A percentile compares a stretch with the other conserved stretches of the same genome.
These are phyloP conservation scores for Sarcodon aspratus DNA, from an alignment of 768 basidiomycete species.

Conservation along the genomic window DNA sequence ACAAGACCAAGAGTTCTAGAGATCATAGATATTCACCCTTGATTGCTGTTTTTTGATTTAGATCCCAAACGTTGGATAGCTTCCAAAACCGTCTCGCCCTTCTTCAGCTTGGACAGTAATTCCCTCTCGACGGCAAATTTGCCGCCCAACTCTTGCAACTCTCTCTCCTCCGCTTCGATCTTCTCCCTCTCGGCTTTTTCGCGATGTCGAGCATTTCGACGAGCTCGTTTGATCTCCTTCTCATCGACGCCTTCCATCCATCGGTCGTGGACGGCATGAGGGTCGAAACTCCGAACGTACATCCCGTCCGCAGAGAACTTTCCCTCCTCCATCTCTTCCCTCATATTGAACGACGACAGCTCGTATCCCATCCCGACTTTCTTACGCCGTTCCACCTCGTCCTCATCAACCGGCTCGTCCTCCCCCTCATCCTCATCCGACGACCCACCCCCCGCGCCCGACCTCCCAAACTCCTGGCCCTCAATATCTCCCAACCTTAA, in stretches of 20 bases:
- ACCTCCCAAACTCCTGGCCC: slow-evolving; percentile 73
- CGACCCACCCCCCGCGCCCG: slow-evolving; percentile 21
- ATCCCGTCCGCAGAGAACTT: slow-evolving; percentile 92
- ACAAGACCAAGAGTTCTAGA: neutral
- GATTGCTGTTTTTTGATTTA: slow-evolving; percentile 39
- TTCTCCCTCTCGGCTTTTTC: slow-evolving; percentile 64
- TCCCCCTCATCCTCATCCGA: slow-evolving; percentile 32
- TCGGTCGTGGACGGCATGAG: slow-evolving; percentile 82
- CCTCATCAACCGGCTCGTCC: slow-evolving; percentile 53
- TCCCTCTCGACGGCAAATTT: slow-evolving; percentile 52
- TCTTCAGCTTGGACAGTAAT: slow-evolving; percentile 66
- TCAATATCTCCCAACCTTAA: slow-evolving; percentile 91
- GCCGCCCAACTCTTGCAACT: slow-evolving; percentile 57
- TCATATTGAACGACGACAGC: slow-evolving; percentile 96
- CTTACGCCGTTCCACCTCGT: slow-evolving; percentile 62
- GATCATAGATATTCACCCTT: slow-evolving; percentile 8
- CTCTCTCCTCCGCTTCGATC: slow-evolving; percentile 62
- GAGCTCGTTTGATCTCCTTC: slow-evolving; percentile 72
- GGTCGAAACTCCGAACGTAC: slow-evolving; percentile 80
- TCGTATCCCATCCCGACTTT: slow-evolving; percentile 91
- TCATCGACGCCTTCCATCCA: slow-evolving; percentile 95
- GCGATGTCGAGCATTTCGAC: slow-evolving; percentile 61
- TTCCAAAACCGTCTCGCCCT: slow-evolving; percentile 85
- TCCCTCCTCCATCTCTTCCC: slow-evolving; percentile 97
- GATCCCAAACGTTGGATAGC: slow-evolving; percentile 79